Percentiles rank a stretch among this genome's conserved stretches.
phyloP scores from a whole-genome alignment of 257 asterid genomes.

The Ilex asprella region DNA sequence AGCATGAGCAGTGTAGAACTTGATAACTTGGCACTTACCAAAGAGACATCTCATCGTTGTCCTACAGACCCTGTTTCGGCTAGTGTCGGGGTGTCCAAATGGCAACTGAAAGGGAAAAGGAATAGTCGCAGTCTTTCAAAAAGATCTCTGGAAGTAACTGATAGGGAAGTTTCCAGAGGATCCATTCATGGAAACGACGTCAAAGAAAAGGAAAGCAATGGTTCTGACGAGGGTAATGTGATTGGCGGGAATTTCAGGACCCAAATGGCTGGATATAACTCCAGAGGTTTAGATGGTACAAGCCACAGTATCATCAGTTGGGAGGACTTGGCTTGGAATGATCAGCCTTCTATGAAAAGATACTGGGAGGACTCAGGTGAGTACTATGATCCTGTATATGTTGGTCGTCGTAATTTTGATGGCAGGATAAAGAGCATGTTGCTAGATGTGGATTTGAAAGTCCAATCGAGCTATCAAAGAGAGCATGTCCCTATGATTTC shows the following conservation, averaged over 20 bases:
- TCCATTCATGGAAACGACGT: constrained; percentile 30
- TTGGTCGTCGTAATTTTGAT: constrained; percentile 34
- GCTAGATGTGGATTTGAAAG: constrained; percentile 76
- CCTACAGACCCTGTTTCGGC: constrained; percentile 30
- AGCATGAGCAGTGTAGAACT: constrained; percentile 74
- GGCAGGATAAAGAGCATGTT: constrained; percentile 38
- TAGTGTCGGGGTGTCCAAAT: constrained; percentile 52
- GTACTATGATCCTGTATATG: constrained; percentile 32
- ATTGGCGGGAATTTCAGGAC: constrained; percentile 26
- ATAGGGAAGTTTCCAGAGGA: constrained; percentile 36
- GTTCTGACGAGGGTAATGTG: constrained; percentile 28
- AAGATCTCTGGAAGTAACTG: constrained; percentile 43
- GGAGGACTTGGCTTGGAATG: constrained; percentile 44
- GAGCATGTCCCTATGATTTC: constrained; percentile 82
- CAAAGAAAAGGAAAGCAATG: constrained; percentile 30
- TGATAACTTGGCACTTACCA: constrained; percentile 49
- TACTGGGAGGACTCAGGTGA: constrained; percentile 57
- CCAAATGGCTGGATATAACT: constrained; percentile 35
- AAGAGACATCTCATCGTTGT: constrained; percentile 44
- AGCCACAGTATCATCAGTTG: constrained; percentile 24
- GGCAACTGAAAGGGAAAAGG: constrained; percentile 84
- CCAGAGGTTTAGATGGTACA: constrained; percentile 33
- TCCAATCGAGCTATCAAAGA: constrained; percentile 65
- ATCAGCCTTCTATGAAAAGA: constrained; percentile 37
- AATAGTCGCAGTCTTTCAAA: constrained; percentile 55